phyloP scores from a whole-genome alignment of 345 rosid genomes.

The Jatropha curcas region DNA sequence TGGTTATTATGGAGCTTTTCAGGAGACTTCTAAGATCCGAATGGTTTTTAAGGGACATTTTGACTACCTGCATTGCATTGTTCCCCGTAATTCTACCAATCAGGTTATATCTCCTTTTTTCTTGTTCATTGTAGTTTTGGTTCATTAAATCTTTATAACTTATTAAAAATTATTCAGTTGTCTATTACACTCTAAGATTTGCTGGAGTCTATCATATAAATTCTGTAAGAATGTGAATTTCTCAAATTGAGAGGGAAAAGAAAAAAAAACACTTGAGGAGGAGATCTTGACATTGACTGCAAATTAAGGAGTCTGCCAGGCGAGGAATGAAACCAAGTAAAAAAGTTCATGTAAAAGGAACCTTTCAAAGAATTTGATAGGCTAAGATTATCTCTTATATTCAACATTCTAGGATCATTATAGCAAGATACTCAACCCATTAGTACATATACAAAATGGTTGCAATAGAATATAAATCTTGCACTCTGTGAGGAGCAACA shows the following conservation, averaged over 20 bases:
- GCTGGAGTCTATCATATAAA: not conserved
- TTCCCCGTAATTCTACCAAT: conserved; percentile 61
- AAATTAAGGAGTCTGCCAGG: not conserved
- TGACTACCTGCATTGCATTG: conserved; percentile 82
- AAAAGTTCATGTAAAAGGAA: not conserved
- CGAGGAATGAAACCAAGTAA: not conserved
- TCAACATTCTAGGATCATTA: not conserved
- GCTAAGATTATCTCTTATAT: not conserved
- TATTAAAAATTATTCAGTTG: no score
- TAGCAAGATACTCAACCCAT: not conserved
- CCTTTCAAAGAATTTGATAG: not conserved
- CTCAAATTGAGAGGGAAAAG: not conserved
- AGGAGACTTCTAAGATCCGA: conserved; percentile 82
- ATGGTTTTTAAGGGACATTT: conserved; percentile 82
- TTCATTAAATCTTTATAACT: no score
- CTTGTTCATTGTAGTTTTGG: not conserved
- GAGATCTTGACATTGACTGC: not conserved
- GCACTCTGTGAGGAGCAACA: not conserved
- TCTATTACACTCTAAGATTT: not conserved
- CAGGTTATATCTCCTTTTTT: conserved; percentile 54
- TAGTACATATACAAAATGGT: not conserved
- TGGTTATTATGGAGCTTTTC: conserved; percentile 34
- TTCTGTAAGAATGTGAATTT: not conserved
- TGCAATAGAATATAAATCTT: not conserved
- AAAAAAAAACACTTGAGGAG: not conserved